Conservation (phyloP, 306 rosid genomes). For the Prunus armeniaca region DNA sequence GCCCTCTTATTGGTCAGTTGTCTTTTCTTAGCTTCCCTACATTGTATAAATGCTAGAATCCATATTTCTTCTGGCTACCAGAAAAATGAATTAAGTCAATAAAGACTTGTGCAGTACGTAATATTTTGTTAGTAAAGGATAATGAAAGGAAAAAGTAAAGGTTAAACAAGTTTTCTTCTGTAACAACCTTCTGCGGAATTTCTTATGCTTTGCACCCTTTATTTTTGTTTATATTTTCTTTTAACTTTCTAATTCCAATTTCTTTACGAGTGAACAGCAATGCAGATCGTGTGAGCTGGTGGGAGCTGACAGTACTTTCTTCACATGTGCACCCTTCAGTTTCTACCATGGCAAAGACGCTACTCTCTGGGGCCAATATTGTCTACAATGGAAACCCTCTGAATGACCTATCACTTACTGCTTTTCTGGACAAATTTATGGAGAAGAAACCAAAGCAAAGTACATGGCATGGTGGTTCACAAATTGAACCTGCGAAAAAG, state of each 20-base stretch:
- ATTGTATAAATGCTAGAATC: not conserved
- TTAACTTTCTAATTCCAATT: not conserved
- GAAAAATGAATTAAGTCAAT: not conserved
- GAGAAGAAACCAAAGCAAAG: slow-evolving; percentile 87
- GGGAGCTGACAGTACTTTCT: slow-evolving; percentile 87
- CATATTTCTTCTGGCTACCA: not conserved
- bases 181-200: not conserved
- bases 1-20: slow-evolving; percentile 72
- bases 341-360: slow-evolving; percentile 81
- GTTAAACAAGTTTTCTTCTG: not conserved
- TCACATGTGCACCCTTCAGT: slow-evolving; percentile 94
- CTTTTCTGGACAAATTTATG: slow-evolving; percentile 96
- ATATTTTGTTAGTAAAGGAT: not conserved
- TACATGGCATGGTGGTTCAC: slow-evolving; percentile 94
- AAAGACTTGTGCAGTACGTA: not conserved
- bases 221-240: no score
- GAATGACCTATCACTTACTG: slow-evolving; percentile 67
- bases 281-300: slow-evolving; percentile 87
- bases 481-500: slow-evolving; percentile 93
- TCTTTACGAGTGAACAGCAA: slow-evolving; percentile 49
- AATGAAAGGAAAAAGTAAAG: not conserved
- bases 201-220: not conserved
- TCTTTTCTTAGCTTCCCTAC: slow-evolving; percentile 13
- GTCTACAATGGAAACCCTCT: slow-evolving; percentile 90
- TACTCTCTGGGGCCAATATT: slow-evolving; percentile 87